A percentile compares a stretch with the other conserved stretches of the same genome.
These are phyloP conservation scores for Nitzschia sp. DNA, from an alignment of 108 stramenopile genomes.

Conservation along the genomic window DNA sequence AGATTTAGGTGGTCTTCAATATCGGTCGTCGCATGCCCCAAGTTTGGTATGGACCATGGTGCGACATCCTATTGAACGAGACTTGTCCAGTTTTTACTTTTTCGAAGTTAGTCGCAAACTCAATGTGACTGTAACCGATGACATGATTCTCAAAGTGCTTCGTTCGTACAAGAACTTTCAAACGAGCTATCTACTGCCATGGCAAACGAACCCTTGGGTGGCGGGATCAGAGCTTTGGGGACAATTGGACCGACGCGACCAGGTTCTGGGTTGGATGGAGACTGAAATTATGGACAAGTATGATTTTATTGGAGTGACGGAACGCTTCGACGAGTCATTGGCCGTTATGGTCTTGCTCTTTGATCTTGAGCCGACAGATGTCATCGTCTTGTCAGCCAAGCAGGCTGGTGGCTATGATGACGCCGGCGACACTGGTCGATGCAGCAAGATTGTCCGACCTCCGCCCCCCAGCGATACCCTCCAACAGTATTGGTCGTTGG, in stretches of 20 bases:
- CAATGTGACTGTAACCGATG: background rate
- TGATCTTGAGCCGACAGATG: slow-evolving; percentile 28
- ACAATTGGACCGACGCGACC: background rate
- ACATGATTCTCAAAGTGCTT: background rate
- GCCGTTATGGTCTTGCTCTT: slow-evolving; percentile 41
- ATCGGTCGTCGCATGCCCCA: background rate
- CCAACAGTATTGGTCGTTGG: background rate
- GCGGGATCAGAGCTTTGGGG: background rate
- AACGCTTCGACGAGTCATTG: slow-evolving; percentile 54
- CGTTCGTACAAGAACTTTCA: slow-evolving; percentile 20
- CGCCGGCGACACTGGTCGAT: slow-evolving; percentile 9
- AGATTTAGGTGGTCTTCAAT: background rate
- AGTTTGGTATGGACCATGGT: slow-evolving; percentile 41
- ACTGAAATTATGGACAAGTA: slow-evolving; percentile 38
- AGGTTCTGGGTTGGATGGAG: slow-evolving; percentile 1
- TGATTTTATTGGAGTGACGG: slow-evolving; percentile 55
- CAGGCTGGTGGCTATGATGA: slow-evolving; percentile 29
- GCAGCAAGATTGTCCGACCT: slow-evolving; percentile 11
- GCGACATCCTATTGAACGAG: slow-evolving; percentile 44
- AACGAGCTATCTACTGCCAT: slow-evolving; percentile 12
- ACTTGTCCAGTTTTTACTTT: slow-evolving; percentile 42
- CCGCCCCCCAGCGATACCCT: background rate
- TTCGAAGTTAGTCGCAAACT: slow-evolving; percentile 36
- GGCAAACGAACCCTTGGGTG: slow-evolving; percentile 3
- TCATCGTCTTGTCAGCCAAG: slow-evolving; percentile 35